These are phyloP conservation scores for Neonectria punicea DNA, from an alignment of 2,329 filamentous ascomycete genomes.

Conservation along the genomic window DNA sequence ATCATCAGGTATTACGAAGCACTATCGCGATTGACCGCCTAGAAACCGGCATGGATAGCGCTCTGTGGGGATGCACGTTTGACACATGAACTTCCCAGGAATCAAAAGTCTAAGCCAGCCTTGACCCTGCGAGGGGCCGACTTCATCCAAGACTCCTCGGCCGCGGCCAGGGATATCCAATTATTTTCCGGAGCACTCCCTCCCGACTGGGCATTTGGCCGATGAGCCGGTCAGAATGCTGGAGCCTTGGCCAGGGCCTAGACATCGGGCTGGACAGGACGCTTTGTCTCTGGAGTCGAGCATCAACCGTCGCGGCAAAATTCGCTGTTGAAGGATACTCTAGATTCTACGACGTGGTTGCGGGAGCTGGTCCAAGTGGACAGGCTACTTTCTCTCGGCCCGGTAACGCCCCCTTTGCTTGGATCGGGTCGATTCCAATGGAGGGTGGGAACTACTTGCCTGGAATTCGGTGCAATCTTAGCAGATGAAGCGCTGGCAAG, in stretches of 20 bases:
- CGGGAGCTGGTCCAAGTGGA: neutral
- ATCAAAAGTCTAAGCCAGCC: neutral
- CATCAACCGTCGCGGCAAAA: neutral
- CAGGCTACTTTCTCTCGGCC: slow-evolving; percentile 1
- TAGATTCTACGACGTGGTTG: neutral
- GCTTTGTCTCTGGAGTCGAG: neutral
- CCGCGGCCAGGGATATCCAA: neutral
- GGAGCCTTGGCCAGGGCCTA: neutral
- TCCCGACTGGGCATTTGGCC: neutral
- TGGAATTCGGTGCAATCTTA: slow-evolving; percentile 41
- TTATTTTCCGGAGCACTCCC: neutral
- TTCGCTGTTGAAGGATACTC: neutral
- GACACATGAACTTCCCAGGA: neutral
- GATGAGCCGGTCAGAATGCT: slow-evolving; percentile 1
- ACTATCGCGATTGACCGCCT: neutral
- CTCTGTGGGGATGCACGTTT: neutral
- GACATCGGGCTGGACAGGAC: neutral
- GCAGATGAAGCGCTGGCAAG: slow-evolving; percentile 7
- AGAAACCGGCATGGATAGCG: neutral
- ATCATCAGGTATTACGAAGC: neutral
- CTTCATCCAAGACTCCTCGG: neutral
- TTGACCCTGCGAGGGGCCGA: neutral
- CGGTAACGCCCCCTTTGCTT: neutral
- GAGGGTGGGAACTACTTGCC: slow-evolving; percentile 1
- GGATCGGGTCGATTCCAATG: slow-evolving; percentile 1